Conservation (phyloP, 2,329 filamentous ascomycete species). For the Epicoccum sorghinum region DNA sequence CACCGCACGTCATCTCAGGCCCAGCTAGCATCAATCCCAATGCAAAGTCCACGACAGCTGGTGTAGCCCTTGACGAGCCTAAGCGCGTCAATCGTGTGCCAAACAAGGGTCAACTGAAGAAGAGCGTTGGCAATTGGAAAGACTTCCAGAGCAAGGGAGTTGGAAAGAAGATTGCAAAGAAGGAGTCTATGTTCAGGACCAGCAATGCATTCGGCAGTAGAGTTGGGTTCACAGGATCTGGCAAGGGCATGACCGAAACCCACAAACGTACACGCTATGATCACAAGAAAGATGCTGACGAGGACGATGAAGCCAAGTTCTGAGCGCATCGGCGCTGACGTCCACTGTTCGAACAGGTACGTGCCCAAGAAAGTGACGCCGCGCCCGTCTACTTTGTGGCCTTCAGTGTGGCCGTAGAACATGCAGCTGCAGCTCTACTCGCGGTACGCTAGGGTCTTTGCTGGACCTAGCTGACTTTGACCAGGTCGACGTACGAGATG, state of each 20-base stretch:
- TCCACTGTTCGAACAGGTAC: background rate
- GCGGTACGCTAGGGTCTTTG: no score
- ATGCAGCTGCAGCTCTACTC: background rate
- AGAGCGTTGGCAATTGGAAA: conserved; percentile 91
- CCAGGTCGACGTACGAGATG: background rate
- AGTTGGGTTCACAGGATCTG: conserved; percentile 96
- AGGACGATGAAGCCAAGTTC: conserved; percentile 28
- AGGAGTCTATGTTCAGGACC: conserved; percentile 97
- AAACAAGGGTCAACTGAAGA: conserved; percentile 89
- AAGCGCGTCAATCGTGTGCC: conserved; percentile 81
- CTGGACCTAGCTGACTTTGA: background rate
- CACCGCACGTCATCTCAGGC: conserved; percentile 65
- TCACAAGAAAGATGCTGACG: conserved; percentile 57
- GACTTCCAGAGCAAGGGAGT: conserved; percentile 79
- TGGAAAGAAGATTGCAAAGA: conserved; percentile 74
- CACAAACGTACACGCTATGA: conserved; percentile 80
- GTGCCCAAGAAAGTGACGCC: background rate
- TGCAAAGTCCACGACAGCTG: conserved; percentile 68
- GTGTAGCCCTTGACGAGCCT: conserved; percentile 63
- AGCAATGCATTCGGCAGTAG: conserved; percentile 83
- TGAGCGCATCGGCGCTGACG: conserved; percentile 5
- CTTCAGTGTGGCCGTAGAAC: conserved; percentile 5
- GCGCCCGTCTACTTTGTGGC: no score
- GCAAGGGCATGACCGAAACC: conserved; percentile 95
- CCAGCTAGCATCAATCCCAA: conserved; percentile 70